These are phyloP conservation scores for Tetrahymena elliotti DNA, from an alignment of 73 alveolate species.

Conservation along the genomic window DNA sequence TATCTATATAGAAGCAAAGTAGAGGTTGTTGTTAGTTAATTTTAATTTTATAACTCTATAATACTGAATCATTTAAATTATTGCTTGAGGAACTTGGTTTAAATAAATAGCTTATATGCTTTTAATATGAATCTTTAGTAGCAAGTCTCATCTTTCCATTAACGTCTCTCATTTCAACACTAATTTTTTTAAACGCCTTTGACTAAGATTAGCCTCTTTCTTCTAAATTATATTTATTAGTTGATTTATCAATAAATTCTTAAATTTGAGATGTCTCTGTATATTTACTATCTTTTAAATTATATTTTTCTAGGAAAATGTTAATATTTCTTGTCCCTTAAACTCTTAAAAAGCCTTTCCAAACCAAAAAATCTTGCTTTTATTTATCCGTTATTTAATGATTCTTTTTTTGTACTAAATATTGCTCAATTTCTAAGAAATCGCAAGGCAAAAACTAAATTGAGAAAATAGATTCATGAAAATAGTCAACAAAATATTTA, in stretches of 20 bases:
- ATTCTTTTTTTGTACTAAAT: not conserved
- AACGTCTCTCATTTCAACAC: not conserved
- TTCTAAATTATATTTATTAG: not conserved
- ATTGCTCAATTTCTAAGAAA: not conserved
- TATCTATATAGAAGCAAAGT: not conserved
- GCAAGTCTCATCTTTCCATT: not conserved
- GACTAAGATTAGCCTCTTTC: not conserved
- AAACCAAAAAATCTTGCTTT: not conserved
- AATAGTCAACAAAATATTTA: not conserved
- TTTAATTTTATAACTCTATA: not conserved
- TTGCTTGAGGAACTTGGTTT: not conserved
- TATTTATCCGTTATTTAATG: not conserved
- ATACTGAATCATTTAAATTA: not conserved
- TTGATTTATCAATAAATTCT: not conserved
- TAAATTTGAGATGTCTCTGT: not conserved
- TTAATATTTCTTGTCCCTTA: not conserved
- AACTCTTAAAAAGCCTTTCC: not conserved
- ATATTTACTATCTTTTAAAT: not conserved
- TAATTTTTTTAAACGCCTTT: not conserved
- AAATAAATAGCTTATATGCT: not conserved
- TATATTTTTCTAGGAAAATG: not conserved
- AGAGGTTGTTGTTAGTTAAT: not conserved
- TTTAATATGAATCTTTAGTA: not conserved
- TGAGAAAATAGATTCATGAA: not conserved
- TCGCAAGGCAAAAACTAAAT: not conserved